A percentile compares a stretch with the other conserved stretches of the same genome.
Evolutionary conservation across 2,329 filamentous ascomycete genomes (phyloP).

Genomic region (Claviceps africana): DNA sequence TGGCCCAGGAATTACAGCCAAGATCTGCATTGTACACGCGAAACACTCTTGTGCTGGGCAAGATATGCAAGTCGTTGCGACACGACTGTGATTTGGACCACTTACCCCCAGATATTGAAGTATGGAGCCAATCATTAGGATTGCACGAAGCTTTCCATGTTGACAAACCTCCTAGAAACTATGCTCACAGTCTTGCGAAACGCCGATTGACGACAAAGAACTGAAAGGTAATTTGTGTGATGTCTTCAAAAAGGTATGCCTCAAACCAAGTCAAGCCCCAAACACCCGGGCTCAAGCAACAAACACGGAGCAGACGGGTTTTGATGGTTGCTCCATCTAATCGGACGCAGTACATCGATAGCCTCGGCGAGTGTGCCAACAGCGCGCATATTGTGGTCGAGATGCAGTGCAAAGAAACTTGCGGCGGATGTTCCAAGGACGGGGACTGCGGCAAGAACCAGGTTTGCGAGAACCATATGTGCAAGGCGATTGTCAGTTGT

Average conservation of each 20-base stretch:
- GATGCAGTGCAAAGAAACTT: constrained; percentile 4
- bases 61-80: constrained; percentile 5
- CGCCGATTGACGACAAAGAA: constrained; percentile 1
- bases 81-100: constrained; percentile 2
- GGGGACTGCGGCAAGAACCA: constrained; percentile 3
- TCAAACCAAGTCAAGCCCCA: background rate
- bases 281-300: no score
- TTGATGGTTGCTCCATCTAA: background rate
- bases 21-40: background rate
- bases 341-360: constrained; percentile 1
- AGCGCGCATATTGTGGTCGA: background rate
- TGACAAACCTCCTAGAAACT: constrained; percentile 1
- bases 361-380: constrained; percentile 6
- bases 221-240: constrained; percentile 2
- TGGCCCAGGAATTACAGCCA: background rate
- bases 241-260: constrained; percentile 4
- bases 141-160: background rate
- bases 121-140: background rate
- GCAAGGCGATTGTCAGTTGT: constrained; percentile 2
- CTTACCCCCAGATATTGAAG: constrained; percentile 4
- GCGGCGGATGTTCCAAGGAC: constrained; percentile 3
- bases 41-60: constrained; percentile 3
- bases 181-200: constrained; percentile 4
- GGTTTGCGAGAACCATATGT: constrained; percentile 2
- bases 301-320: background rate